Percentiles rank a stretch among this genome's conserved stretches.
Conservation (phyloP, 2,329 filamentous ascomycete genomes). For the Clonostachys chloroleuca region DNA sequence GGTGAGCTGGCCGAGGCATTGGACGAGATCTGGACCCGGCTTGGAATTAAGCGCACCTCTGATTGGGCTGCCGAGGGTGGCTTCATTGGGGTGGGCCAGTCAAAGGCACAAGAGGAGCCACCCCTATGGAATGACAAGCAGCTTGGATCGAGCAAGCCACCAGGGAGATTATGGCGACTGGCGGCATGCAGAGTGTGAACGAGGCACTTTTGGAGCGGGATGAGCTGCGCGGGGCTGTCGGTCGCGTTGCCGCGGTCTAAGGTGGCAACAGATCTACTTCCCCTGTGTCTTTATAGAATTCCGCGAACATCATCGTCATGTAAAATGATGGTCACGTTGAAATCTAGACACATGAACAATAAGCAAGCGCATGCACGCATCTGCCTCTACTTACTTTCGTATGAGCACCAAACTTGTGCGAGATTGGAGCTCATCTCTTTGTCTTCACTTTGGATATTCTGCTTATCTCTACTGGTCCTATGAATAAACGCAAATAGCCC, state of each 20-base stretch:
- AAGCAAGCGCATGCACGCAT: no score
- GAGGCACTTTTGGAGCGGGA: conserved; percentile 57
- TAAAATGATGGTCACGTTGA: no score
- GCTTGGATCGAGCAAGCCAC: conserved; percentile 68
- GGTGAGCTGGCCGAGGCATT: conserved; percentile 81
- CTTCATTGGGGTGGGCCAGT: conserved; percentile 88
- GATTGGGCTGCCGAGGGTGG: conserved; percentile 90
- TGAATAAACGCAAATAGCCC: background rate
- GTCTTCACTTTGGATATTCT: background rate
- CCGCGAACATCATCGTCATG: no score
- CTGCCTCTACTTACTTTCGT: no score
- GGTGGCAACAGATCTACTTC: background rate
- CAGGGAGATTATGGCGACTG: conserved; percentile 52
- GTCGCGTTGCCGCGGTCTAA: no score
- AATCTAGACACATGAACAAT: no score
- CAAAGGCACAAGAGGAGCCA: conserved; percentile 47
- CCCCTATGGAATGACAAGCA: conserved; percentile 93
- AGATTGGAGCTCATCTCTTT: background rate
- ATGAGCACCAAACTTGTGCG: no score
- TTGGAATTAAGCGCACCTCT: conserved; percentile 87
- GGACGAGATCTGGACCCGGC: conserved; percentile 81
- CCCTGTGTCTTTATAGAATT: background rate
- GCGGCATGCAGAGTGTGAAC: conserved; percentile 37
- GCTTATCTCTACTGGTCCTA: background rate
- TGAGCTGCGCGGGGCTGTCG: conserved; percentile 19